These are phyloP conservation scores for Xanthoconium separans DNA, from an alignment of 1,284 basidiomycete genomes.

Conservation along the genomic window DNA sequence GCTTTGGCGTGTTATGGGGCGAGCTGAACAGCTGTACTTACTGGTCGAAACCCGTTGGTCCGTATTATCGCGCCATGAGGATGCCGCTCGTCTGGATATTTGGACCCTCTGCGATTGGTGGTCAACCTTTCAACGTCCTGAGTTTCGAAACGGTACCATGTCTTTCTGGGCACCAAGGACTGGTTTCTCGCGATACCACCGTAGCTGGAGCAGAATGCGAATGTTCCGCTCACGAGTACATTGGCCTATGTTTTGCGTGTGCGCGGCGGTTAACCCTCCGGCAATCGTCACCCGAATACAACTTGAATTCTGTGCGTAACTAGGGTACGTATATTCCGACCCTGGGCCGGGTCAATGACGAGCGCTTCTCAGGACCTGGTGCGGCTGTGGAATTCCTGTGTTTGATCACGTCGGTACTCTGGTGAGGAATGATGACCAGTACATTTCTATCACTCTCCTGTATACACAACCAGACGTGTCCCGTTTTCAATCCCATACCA, in stretches of 20 bases:
- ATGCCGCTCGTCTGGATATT: slow-evolving; percentile 32
- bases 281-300: not conserved
- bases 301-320: slow-evolving; percentile 7
- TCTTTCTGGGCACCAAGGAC: slow-evolving; percentile 13
- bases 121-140: slow-evolving; percentile 11
- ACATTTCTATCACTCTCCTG: slow-evolving; percentile 13
- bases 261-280: slow-evolving; percentile 6
- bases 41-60: slow-evolving; percentile 40
- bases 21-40: slow-evolving; percentile 41
- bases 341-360: slow-evolving; percentile 9
- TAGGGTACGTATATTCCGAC: slow-evolving; percentile 18
- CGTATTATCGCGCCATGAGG: slow-evolving; percentile 34
- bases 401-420: not conserved
- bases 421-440: slow-evolving; percentile 1
- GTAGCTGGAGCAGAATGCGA: slow-evolving; percentile 5
- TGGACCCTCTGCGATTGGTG: slow-evolving; percentile 20
- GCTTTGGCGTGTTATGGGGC: slow-evolving; percentile 39
- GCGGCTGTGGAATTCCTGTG: slow-evolving; percentile 16
- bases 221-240: slow-evolving; percentile 1
- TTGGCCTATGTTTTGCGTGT: slow-evolving; percentile 1
- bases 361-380: slow-evolving; percentile 1
- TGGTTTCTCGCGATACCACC: slow-evolving; percentile 8
- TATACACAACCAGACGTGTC: slow-evolving; percentile 44
- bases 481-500: slow-evolving; percentile 74
- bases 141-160: slow-evolving; percentile 18